Evolutionary conservation across 345 rosid genomes (phyloP).

Genomic region (Syzygium jambos): DNA sequence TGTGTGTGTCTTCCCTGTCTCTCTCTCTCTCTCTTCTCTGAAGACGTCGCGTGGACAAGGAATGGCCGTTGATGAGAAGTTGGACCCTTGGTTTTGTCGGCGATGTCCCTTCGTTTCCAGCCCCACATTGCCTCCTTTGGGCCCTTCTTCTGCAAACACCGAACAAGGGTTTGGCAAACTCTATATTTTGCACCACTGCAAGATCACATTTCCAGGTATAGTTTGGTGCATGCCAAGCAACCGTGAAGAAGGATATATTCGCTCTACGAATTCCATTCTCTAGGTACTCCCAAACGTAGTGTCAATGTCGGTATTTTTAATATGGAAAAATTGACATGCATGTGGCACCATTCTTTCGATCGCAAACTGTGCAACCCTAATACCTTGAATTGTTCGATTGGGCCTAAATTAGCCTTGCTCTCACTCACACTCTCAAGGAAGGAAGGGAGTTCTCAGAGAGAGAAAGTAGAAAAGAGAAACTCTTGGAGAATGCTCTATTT

Average conservation of each 20-base stretch:
- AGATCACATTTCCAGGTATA: too few species aligned
- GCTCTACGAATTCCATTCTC: neutral
- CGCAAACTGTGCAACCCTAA: too few species aligned
- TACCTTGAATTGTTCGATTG: too few species aligned
- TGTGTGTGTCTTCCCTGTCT: neutral
- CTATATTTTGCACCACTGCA: too few species aligned
- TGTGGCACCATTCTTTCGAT: too few species aligned
- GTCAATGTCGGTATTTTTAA: neutral
- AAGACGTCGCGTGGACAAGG: neutral
- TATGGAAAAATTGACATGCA: too few species aligned
- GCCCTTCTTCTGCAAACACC: neutral
- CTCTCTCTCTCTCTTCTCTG: neutral
- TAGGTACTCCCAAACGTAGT: neutral
- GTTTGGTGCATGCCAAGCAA: neutral
- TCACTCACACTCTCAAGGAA: too few species aligned
- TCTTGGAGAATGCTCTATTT: too few species aligned
- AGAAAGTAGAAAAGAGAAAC: too few species aligned
- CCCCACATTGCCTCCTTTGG: neutral
- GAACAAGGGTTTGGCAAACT: too few species aligned
- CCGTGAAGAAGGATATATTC: neutral
- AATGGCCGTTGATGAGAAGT: neutral
- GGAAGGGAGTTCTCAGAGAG: too few species aligned
- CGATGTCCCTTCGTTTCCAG: neutral
- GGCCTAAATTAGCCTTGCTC: too few species aligned
- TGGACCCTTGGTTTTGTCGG: neutral